phyloP scores from a whole-genome alignment of 148 eudicot genomes.

The Chenopodium formosanum region DNA sequence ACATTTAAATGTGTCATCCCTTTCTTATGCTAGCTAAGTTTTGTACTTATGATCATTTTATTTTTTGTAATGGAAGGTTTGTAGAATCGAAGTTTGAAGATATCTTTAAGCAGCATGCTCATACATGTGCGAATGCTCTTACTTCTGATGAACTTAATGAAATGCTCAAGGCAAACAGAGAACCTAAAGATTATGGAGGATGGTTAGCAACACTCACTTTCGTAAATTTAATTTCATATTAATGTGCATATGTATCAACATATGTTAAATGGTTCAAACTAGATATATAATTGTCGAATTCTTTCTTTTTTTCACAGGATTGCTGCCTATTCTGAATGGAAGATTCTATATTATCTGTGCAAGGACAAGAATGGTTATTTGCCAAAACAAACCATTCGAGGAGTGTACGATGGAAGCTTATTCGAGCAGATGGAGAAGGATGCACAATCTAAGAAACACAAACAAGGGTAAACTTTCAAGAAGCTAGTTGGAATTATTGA shows the following conservation, averaged over 20 bases:
- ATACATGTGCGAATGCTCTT: constrained; percentile 39
- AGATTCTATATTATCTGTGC: constrained; percentile 50
- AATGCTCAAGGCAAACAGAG: constrained; percentile 59
- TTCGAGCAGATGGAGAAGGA: constrained; percentile 62
- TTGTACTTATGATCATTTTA: neutral
- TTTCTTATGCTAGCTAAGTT: neutral
- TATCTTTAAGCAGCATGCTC: constrained; percentile 63
- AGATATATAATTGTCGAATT: neutral
- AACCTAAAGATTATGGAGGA: constrained; percentile 56
- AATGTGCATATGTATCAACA: too few species aligned
- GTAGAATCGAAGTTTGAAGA: constrained; percentile 67
- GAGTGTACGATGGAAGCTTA: constrained; percentile 71
- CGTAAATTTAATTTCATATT: neutral
- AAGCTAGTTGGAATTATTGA: neutral
- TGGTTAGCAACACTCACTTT: constrained; percentile 35
- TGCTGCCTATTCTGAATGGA: constrained; percentile 57
- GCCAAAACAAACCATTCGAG: constrained; percentile 51
- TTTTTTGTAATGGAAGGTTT: constrained; percentile 39
- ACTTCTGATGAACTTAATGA: constrained; percentile 47
- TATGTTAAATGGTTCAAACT: neutral
- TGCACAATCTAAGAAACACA: constrained; percentile 34
- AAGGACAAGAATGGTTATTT: constrained; percentile 68
- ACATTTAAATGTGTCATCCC: too few species aligned
- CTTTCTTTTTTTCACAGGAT: neutral
- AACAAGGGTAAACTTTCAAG: constrained; percentile 29